Base-by-base conservation (phyloP, 1,284 basidiomycete genomes). In the Rhodotorula sp. region DNA sequence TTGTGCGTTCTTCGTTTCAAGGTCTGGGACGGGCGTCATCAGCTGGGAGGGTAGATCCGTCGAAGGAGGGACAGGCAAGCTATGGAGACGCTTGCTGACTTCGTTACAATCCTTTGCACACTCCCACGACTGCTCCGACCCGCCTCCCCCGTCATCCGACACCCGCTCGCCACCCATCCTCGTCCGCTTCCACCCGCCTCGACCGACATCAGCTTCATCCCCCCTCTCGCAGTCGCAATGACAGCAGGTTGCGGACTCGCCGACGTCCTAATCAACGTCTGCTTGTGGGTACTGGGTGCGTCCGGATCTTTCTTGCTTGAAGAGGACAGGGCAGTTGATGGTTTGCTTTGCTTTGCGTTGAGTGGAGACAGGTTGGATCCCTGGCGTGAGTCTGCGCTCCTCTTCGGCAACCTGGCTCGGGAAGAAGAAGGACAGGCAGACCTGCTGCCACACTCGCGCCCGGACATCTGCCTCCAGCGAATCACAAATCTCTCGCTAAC, bases 211-310 rank as follows among this genome's bases (percentile, higher is more conserved):
- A 64, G 62, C 55, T 58, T 67, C 34, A 34, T 62, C 28, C 60
- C 60, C 16, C 60, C 65, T 4, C 53, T 67, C 28, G 53, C 65
- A 11, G 18, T 67, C 34, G 48, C 54, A 26, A 31, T 67, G 24
- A 54, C 53, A 24, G 31, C 50, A 20, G 59, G 59, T 3, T 40
- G 52, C 22, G 65, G 59, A 18, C 26, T 65, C 13, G 24, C 60
- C 40, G 65, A 67, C 31, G 44, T 67, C 37, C 10, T 68, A 4
- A 68, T 68, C 66, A 68, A 68, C 61, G 8, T 58, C 8, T 11
- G 28, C 3, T 44, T 58, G 7, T 46, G 40, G 18, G 28, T 56
- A n/a, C 37, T 56, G 7, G 55, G 55, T 47, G 9, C 56, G 44
- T 46, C 6, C 15, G 11, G 2, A 6, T 15, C 4, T 13, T 24